Base-by-base conservation (phyloP, 441 rosid species). In the Biscutella auriculata region DNA sequence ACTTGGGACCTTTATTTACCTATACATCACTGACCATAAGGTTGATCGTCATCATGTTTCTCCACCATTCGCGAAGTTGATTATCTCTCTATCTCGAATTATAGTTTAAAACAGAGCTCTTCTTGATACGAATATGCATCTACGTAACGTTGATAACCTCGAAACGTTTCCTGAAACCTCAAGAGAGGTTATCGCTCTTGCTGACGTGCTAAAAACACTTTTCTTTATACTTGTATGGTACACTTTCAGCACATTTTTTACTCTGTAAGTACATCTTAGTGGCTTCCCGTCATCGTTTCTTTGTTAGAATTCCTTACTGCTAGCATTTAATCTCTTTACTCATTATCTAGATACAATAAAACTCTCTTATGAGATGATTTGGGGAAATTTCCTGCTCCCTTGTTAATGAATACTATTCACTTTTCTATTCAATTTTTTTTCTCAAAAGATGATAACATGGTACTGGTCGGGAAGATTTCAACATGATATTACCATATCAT, bases 341-440 rank as follows among this genome's bases (percentile, higher is more conserved):
- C 43, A 14, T 60, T 34, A 49, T 40, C 12, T 59, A 93, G 99
- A 82, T 93, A 93, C 68, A 93, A 93, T 67, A 93, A 89, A 83
- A 93, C 99, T 53, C 77, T 93, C 36, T 72, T 93, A 67, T 97
- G 99, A 70, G 95, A 93, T 78, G 78, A 93, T 70, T 51, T 93
- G 78, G 99, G 99, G 60, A 89, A 75, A 66, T 93, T 89, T 65
- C 99, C 99, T 1, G 99, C 99, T 68, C 99, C 99, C 42, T 74
- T 93, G 52, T 72, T 89, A 79, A 93, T 93, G 97, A 93, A 93
- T 76, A 83, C 95, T 4, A 33, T 93, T 62, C 99, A 93, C 72
- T 93, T 93, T 67, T 47, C 81, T 35, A 87, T 93, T 81, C 99
- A 93, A 89, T 96, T 97, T 71, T 65, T 76, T 75, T 62, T 93